A percentile compares a stretch with the other conserved stretches of the same genome.
phyloP scores from a whole-genome alignment of 2,329 filamentous ascomycete genomes.

The Emmonsia crescens region DNA sequence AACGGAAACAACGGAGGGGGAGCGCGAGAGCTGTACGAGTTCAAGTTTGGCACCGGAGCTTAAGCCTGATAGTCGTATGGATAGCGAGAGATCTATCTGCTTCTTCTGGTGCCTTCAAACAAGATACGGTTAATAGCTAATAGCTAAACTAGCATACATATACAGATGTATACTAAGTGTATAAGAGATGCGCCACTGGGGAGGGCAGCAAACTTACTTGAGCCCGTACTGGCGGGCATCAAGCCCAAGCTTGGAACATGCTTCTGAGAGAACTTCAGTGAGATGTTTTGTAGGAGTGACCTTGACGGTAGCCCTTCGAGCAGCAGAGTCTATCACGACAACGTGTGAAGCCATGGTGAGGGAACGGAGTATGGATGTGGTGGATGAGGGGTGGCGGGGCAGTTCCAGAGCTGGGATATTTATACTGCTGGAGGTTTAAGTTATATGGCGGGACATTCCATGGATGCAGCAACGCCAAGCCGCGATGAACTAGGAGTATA shows the following conservation, averaged over 20 bases:
- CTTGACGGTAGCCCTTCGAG: slow-evolving; percentile 69
- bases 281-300: slow-evolving; percentile 71
- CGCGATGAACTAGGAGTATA: background rate
- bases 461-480: background rate
- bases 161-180: background rate
- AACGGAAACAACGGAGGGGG: slow-evolving; percentile 73
- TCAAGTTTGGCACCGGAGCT: slow-evolving; percentile 81
- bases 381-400: background rate
- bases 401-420: background rate
- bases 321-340: slow-evolving; percentile 70
- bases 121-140: background rate
- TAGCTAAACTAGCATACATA: background rate
- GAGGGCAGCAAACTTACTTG: slow-evolving; percentile 50
- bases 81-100: slow-evolving; percentile 70
- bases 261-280: slow-evolving; percentile 75
- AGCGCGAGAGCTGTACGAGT: slow-evolving; percentile 76
- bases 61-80: slow-evolving; percentile 73
- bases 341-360: slow-evolving; percentile 71
- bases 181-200: background rate
- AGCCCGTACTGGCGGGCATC: slow-evolving; percentile 64
- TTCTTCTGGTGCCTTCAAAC: slow-evolving; percentile 66
- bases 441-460: too few species aligned
- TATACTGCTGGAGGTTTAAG: background rate
- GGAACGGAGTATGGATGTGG: slow-evolving; percentile 15
- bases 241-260: slow-evolving; percentile 70